Percentiles rank a stretch among this genome's conserved stretches.
These are phyloP conservation scores for Thelonectria discophora DNA, from an alignment of 2,329 filamentous ascomycete genomes.

Conservation along the genomic window DNA sequence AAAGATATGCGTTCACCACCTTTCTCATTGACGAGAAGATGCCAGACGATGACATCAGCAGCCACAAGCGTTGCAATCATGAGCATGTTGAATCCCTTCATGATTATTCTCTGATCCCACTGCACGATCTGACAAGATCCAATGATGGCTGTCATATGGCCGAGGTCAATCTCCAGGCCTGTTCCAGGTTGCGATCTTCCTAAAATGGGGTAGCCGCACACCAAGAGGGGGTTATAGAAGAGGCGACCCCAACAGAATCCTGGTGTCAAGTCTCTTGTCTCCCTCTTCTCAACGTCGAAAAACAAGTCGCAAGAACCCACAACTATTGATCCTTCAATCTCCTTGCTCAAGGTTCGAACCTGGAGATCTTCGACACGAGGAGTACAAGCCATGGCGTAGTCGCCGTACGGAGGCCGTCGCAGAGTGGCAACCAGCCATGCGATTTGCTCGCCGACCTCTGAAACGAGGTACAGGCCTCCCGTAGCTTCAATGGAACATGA, in stretches of 20 bases:
- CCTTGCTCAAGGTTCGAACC: no score
- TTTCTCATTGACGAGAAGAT: background rate
- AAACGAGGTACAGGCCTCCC: background rate
- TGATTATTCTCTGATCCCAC: background rate
- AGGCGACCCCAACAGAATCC: background rate
- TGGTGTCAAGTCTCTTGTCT: constrained; percentile 17
- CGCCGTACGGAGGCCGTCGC: no score
- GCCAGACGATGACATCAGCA: background rate
- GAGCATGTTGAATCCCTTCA: background rate
- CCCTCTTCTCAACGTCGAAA: no score
- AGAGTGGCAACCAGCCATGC: background rate
- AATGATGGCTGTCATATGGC: background rate
- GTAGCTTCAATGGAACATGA: no score
- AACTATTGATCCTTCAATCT: no score
- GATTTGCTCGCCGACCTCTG: background rate
- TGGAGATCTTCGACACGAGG: no score
- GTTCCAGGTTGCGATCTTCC: background rate
- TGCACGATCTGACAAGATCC: background rate
- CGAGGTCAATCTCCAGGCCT: background rate
- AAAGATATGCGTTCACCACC: background rate
- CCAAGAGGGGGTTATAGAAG: background rate
- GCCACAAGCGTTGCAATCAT: background rate
- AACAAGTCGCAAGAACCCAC: no score
- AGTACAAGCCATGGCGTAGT: no score
- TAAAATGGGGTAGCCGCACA: background rate